A percentile compares a stretch with the other conserved stretches of the same genome.
These are phyloP conservation scores for Erodium trifolium DNA, from an alignment of 441 rosid species.

Conservation along the genomic window DNA sequence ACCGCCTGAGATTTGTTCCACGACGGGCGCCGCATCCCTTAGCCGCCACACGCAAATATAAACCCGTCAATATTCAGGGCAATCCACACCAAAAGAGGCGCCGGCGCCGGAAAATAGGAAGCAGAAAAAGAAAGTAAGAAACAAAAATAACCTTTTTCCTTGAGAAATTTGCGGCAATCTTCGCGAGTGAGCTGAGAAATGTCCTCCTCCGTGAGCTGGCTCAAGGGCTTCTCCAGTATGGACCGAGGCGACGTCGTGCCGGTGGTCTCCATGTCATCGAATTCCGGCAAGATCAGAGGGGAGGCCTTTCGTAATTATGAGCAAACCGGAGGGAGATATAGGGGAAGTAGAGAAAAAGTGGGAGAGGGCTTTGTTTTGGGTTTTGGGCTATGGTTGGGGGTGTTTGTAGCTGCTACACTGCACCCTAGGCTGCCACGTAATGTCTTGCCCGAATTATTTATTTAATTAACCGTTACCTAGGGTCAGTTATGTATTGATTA, in stretches of 20 bases:
- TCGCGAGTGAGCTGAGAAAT: slow-evolving; percentile 97
- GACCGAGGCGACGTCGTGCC: slow-evolving; percentile 49
- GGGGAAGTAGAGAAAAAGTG: background rate
- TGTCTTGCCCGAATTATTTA: background rate
- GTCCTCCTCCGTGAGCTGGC: slow-evolving; percentile 89
- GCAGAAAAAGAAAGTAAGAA: background rate
- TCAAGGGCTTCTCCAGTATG: slow-evolving; percentile 73
- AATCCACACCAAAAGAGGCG: background rate
- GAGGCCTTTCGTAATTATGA: background rate
- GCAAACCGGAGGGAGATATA: background rate
- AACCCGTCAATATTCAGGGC: background rate
- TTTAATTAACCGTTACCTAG: background rate
- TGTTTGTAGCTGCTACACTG: slow-evolving; percentile 4
- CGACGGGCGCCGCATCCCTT: slow-evolving; percentile 98
- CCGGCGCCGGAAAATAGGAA: background rate
- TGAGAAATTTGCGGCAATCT: slow-evolving; percentile 94
- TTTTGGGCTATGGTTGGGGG: slow-evolving; percentile 1
- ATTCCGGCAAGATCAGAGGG: slow-evolving; percentile 21
- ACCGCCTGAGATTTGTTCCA: slow-evolving; percentile 99
- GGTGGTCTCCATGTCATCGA: slow-evolving; percentile 38
- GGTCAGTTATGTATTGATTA: background rate
- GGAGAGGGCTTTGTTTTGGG: background rate
- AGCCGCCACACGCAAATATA: background rate
- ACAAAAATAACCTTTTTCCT: slow-evolving; percentile 58
- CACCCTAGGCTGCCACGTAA: slow-evolving; percentile 11